Evolutionary conservation across 495 filamentous ascomycete genomes (phyloP).

Genomic region (Podospora tetraspora): DNA sequence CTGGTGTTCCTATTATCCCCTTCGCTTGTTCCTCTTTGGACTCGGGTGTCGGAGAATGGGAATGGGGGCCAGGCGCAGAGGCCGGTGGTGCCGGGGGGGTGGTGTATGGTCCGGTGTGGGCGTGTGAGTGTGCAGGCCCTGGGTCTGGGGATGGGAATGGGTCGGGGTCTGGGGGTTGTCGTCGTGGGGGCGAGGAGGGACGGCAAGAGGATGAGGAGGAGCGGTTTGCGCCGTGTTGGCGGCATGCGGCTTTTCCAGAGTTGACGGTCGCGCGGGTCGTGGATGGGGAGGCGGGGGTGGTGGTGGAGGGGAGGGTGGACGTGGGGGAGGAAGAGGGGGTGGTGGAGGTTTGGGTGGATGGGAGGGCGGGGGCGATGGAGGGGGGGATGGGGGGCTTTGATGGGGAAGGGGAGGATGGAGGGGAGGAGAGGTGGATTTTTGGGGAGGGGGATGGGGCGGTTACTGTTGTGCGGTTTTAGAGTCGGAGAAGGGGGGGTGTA

Average conservation of each 20-base stretch:
- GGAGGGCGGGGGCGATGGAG: not conserved
- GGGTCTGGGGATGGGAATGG: no score
- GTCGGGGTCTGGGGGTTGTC: no score
- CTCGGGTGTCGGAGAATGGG: no score
- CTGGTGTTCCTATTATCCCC: slow-evolving; percentile 49
- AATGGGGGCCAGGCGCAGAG: no score
- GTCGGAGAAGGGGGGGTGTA: no score
- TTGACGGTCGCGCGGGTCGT: slow-evolving; percentile 52
- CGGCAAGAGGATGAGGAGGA: slow-evolving; percentile 42
- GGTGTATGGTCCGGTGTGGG: slow-evolving; percentile 50
- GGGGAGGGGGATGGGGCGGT: slow-evolving; percentile 53
- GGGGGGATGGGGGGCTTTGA: slow-evolving; percentile 43
- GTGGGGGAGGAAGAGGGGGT: slow-evolving; percentile 18
- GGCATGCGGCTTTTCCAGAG: slow-evolving; percentile 51
- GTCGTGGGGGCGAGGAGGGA: slow-evolving; percentile 41
- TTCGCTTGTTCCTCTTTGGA: not conserved
- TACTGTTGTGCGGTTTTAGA: slow-evolving; percentile 51
- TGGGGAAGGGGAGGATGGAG: slow-evolving; percentile 50
- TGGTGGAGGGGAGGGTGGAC: slow-evolving; percentile 27
- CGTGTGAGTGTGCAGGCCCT: slow-evolving; percentile 36
- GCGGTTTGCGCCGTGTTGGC: slow-evolving; percentile 48
- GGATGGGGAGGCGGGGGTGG: slow-evolving; percentile 49
- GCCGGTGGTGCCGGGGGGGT: slow-evolving; percentile 13
- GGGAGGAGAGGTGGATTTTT: slow-evolving; percentile 59
- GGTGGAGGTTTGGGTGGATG: slow-evolving; percentile 34